These are phyloP conservation scores for Candida tammaniensis DNA, from an alignment of 805 yeast genomes.

Conservation along the genomic window DNA sequence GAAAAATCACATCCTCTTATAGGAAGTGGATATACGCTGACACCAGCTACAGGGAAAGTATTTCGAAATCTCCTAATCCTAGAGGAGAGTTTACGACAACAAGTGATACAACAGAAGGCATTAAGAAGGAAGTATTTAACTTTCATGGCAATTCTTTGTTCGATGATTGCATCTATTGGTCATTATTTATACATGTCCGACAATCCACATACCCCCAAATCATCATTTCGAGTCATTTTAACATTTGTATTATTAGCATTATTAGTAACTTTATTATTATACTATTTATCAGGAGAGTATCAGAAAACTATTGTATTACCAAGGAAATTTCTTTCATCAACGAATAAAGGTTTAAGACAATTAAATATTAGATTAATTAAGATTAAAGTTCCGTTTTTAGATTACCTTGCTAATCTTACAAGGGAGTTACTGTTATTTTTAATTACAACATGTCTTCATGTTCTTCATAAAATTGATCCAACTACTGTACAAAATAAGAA, in stretches of 20 bases:
- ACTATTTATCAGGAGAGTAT: conserved; percentile 88
- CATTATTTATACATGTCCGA: conserved; percentile 36
- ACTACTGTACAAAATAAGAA: conserved; percentile 25
- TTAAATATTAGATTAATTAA: conserved; percentile 76
- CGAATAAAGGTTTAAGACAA: conserved; percentile 87
- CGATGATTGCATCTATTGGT: conserved; percentile 37
- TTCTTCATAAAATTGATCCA: conserved; percentile 36
- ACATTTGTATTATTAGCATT: conserved; percentile 62
- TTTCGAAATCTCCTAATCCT: conserved; percentile 77
- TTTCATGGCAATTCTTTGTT: conserved; percentile 43
- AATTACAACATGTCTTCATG: conserved; percentile 25
- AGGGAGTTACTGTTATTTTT: conserved; percentile 34
- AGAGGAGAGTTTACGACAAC: conserved; percentile 83
- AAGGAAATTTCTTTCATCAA: conserved; percentile 69
- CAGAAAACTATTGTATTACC: conserved; percentile 80
- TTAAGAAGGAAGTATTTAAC: conserved; percentile 61
- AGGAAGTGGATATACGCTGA: conserved; percentile 29
- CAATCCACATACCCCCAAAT: conserved; percentile 17
- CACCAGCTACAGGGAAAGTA: conserved; percentile 63
- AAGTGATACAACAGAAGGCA: conserved; percentile 67
- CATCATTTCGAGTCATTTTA: conserved; percentile 35
- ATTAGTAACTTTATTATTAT: conserved; percentile 66
- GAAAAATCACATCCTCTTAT: conserved; percentile 19
- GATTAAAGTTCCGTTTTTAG: conserved; percentile 40
- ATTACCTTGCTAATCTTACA: conserved; percentile 31